Base-by-base conservation (phyloP, 2,329 filamentous ascomycete species). In the Thelonectria olida region DNA sequence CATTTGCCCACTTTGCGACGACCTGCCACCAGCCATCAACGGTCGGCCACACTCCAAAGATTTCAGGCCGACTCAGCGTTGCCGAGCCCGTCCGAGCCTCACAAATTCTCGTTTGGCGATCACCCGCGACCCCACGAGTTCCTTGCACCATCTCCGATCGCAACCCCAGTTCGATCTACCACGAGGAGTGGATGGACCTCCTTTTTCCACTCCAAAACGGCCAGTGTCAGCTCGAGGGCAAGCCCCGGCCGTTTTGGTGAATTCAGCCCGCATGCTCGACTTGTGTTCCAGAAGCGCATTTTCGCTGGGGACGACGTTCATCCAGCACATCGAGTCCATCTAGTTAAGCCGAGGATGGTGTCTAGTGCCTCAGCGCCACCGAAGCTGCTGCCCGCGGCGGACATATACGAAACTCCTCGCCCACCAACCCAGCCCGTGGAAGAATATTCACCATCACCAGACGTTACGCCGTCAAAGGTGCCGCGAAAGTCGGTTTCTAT, bases 21-120 rank as follows among this genome's bases (percentile, higher is more conserved):
- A 68, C 92, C 92, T 53, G 90, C 90, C 45, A 94, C 92, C 17
- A 93, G 91, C 74, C 91, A 93, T 72, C 90, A 94, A 74, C 84
- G 92, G 69, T 91, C 90, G 45, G 88, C 87, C 31, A 92, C 90
- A 1, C 79, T 92, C 25, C 87, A 91, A 67, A 84, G 88, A 62
- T 74, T 80, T 25, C 75, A 79, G 54, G 72, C 74, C 15, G 69
- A 75, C 56, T 66, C 71, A 22, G 69, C 73, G 23, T 51, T 72
- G 19, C 57, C 70, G 25, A 67, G 67, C 51, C 65, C 67, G 19
- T 63, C 60, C n/a, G 63, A 66, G 28, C 62, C 72, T 22, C 66
- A 67, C n/a, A 75, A 72, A 28, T 73, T 74, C 54, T 77, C 76
- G 12, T 76, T 78, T 50, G 75, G 80, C 61, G 74, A 78, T 58